Evolutionary conservation across 176 grass and related monocot species (phyloP).

Genomic region (Paspalum notatum): DNA sequence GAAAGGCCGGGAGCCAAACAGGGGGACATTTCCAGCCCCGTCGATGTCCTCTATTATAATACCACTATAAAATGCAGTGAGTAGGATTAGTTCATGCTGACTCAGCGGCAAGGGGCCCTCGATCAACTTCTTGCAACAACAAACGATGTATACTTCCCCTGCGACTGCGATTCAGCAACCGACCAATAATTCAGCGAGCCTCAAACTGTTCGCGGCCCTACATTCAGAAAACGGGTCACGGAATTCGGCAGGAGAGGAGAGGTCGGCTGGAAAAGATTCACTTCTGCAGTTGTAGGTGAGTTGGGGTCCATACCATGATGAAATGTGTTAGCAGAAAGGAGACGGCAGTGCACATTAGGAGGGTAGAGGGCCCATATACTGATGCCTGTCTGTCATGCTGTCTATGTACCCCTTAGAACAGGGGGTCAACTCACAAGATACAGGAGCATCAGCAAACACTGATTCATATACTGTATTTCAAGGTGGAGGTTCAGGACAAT

Average conservation of each 20-base stretch:
- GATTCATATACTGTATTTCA: not conserved
- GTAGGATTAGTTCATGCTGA: not conserved
- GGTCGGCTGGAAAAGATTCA: too few relatives aligned
- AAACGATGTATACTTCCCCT: not conserved
- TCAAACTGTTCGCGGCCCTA: not conserved
- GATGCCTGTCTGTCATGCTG: not conserved
- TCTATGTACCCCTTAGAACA: not conserved
- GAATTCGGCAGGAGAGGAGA: too few relatives aligned
- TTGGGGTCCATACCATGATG: not conserved
- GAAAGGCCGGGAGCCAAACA: not conserved
- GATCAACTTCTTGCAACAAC: not conserved
- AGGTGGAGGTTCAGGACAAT: not conserved
- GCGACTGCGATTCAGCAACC: conserved; percentile 6
- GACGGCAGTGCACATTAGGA: conserved; percentile 2
- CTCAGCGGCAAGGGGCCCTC: not conserved
- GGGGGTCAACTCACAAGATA: not conserved
- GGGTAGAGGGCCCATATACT: not conserved
- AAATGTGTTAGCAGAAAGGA: not conserved
- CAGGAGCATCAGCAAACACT: not conserved
- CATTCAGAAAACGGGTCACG: not conserved
- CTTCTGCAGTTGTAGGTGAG: not conserved
- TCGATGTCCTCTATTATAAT: not conserved
- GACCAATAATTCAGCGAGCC: not conserved
- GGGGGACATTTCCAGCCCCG: not conserved
- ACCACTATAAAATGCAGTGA: not conserved